Base-by-base conservation (phyloP, 2,329 filamentous ascomycete species). In the Plectosphaerella sp. region DNA sequence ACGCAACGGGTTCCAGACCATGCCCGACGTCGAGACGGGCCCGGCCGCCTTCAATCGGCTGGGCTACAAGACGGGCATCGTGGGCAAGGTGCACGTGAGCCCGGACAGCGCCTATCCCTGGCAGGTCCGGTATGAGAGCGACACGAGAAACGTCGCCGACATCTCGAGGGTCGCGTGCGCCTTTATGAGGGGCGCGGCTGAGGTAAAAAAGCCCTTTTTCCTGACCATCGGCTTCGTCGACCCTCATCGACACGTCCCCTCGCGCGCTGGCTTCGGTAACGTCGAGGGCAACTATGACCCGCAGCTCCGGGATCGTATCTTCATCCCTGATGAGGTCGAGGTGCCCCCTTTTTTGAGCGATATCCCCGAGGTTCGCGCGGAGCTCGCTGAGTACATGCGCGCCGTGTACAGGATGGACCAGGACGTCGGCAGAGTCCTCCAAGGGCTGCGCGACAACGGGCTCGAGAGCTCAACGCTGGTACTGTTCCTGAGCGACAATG, bases 41-140 rank as follows among this genome's bases (percentile, higher is more conserved):
- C 75, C 75, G 1, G 39, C 53, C 0, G 52, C 76, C 0, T 68
- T 79, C 54, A 66, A 66, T 16, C 49, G 59, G 3, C 55, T 61
- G 1, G 74, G 72, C 1, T 76, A 77, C 54, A 66, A 62, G 43
- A 78, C 75, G 1, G 75, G 72, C 0, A 72, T 79, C 20, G 59
- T 78, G 3, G 73, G 73, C 3, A 78, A 79, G 57, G 62, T 78
- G 0, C 76, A 79, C 46, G 75, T 78, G 11, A 73, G 72, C 1
- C 74, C 74, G 0, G 43, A 49, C 0, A 47, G 48, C 1, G 63
- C 64, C 0, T 77, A 76, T 52, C 71, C 71, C 0, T 78, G 74
- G 74, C 59, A 73, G 42, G 57, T 66, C 12, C 50, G 61, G n/a
- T 61, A 66, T 24, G 69, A 72, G 52, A 76, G 73, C 51, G 62